Evolutionary conservation across 2,329 filamentous ascomycete species (phyloP).

Genomic region (Magnaporthales sp.): DNA sequence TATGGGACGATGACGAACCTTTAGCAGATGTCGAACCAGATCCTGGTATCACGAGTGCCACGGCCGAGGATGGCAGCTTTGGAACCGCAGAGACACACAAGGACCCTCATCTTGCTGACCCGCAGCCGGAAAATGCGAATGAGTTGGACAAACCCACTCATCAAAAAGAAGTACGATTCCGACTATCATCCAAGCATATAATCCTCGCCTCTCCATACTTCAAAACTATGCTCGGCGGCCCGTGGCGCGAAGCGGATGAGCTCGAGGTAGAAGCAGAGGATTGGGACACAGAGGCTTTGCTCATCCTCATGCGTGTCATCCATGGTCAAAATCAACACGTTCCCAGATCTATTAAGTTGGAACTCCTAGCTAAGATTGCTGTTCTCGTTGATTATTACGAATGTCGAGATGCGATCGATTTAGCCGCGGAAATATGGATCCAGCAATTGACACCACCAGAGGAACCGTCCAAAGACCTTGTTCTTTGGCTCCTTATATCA

Average conservation of each 20-base stretch:
- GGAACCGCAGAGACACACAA: too few species aligned
- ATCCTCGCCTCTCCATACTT: background rate
- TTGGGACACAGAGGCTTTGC: conserved; percentile 20
- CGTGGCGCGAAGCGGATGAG: background rate
- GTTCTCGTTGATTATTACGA: conserved; percentile 22
- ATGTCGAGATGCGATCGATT: conserved; percentile 16
- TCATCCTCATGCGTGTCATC: conserved; percentile 19
- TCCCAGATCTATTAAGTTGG: conserved; percentile 12
- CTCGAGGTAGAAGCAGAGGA: background rate
- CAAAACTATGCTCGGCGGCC: background rate
- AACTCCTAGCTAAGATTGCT: conserved; percentile 18
- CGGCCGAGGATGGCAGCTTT: too few species aligned
- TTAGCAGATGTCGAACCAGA: background rate
- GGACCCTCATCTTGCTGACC: too few species aligned
- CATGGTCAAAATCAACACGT: conserved; percentile 17
- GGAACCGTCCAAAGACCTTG: conserved; percentile 6
- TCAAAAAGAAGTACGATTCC: conserved; percentile 3
- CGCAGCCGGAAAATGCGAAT: background rate
- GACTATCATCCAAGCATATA: background rate
- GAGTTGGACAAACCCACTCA: background rate
- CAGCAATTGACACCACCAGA: background rate
- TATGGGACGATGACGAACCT: too few species aligned
- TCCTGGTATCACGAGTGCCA: too few species aligned
- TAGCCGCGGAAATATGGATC: conserved; percentile 12
- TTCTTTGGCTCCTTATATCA: conserved; percentile 8